Conservation (phyloP, 2,329 filamentous ascomycete genomes). For the Exophiala dermatitidis region DNA sequence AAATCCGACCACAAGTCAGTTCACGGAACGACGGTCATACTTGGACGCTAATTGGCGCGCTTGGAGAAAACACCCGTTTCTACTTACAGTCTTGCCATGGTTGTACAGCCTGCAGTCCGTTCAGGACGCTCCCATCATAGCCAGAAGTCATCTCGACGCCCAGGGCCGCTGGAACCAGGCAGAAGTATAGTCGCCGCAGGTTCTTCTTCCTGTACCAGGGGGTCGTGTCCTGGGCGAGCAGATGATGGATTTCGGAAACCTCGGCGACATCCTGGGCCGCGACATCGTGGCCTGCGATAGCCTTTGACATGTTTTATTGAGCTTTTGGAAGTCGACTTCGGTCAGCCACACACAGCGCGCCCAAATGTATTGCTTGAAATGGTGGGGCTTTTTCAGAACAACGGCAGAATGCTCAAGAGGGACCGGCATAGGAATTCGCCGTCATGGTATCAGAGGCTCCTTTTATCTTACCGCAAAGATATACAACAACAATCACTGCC, state of each 20-base stretch:
- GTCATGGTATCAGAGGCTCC: too few relatives aligned
- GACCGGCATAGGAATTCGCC: too few relatives aligned
- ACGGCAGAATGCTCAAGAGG: too few relatives aligned
- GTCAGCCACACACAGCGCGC: too few relatives aligned
- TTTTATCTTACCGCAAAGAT: too few relatives aligned
- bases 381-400: too few relatives aligned
- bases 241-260: constrained; percentile 13
- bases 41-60: too few relatives aligned
- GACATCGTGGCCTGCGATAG: constrained; percentile 14
- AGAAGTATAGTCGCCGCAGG: constrained; percentile 49
- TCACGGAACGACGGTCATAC: too few relatives aligned
- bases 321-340: neutral
- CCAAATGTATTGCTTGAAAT: too few relatives aligned
- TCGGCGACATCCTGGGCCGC: constrained; percentile 16
- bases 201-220: constrained; percentile 55
- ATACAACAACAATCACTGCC: too few relatives aligned
- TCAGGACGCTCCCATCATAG: constrained; percentile 23
- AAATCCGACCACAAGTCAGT: too few relatives aligned
- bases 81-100: constrained; percentile 32
- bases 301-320: constrained; percentile 13
- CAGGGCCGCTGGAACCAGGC: constrained; percentile 54
- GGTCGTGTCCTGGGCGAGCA: constrained; percentile 32
- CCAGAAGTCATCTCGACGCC: constrained; percentile 54
- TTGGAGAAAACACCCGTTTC: too few relatives aligned
- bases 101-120: constrained; percentile 17